These are phyloP conservation scores for Myrmaecium sp. DNA, from an alignment of 2,329 filamentous ascomycete genomes.

Conservation along the genomic window DNA sequence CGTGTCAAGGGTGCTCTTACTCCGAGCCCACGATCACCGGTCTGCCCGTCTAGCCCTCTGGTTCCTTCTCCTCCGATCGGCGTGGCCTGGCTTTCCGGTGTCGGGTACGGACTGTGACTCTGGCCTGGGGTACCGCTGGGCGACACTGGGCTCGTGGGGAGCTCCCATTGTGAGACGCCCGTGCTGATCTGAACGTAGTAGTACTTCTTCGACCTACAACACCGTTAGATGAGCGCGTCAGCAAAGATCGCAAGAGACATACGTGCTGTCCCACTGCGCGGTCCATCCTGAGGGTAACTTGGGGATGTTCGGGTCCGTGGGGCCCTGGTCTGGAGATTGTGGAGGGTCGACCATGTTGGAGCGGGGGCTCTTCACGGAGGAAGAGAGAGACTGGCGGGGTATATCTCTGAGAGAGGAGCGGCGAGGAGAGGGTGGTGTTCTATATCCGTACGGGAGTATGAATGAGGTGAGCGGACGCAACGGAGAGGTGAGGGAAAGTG, in stretches of 20 bases:
- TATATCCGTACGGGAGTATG: too few species aligned
- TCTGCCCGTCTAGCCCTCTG: constrained; percentile 3
- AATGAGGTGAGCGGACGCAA: too few species aligned
- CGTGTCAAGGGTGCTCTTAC: constrained; percentile 3
- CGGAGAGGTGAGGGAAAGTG: too few species aligned
- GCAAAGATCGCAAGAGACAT: constrained; percentile 8
- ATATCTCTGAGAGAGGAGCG: too few species aligned
- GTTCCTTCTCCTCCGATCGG: too few species aligned
- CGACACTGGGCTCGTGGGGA: constrained; percentile 31
- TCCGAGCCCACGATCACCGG: constrained; percentile 4
- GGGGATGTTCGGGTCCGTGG: constrained; percentile 20
- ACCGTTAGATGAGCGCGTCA: constrained; percentile 7
- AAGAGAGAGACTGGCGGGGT: too few species aligned
- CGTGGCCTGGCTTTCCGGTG: constrained; percentile 1
- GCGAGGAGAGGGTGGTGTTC: too few species aligned
- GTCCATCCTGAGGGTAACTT: constrained; percentile 23
- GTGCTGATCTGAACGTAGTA: constrained; percentile 52
- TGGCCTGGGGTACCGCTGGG: constrained; percentile 1
- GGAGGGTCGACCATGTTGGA: too few species aligned
- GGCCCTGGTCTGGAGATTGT: constrained; percentile 22
- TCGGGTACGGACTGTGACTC: constrained; percentile 1
- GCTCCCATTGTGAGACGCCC: constrained; percentile 58
- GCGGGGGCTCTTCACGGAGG: too few species aligned
- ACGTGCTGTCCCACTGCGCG: constrained; percentile 23
- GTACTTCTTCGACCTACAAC: constrained; percentile 20